Percentiles rank a stretch among this genome's conserved stretches.
phyloP scores from a whole-genome alignment of 805 yeast species.

The Saccharomyces eubayanus region DNA sequence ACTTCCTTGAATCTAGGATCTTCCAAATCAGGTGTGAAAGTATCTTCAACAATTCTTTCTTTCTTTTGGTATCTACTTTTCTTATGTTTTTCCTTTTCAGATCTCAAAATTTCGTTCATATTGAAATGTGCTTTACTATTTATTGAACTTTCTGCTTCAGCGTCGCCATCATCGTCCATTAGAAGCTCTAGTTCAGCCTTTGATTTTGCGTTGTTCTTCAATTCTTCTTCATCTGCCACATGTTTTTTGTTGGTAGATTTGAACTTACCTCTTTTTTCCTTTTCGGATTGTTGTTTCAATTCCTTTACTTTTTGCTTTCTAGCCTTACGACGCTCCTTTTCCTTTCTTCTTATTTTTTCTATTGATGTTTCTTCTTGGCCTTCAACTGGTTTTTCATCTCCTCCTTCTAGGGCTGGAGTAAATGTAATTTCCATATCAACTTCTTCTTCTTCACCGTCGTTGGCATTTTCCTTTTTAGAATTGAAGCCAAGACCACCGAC shows the following conservation, averaged over 20 bases:
- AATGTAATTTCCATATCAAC: constrained; percentile 94
- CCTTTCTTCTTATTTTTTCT: constrained; percentile 74
- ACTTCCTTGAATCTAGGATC: constrained; percentile 84
- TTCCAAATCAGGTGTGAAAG: constrained; percentile 58
- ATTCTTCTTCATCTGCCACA: constrained; percentile 24
- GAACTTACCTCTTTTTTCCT: constrained; percentile 39
- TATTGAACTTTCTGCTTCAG: constrained; percentile 27
- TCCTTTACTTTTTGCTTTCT: constrained; percentile 72
- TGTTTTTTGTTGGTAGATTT: constrained; percentile 24
- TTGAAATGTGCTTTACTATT: constrained; percentile 56
- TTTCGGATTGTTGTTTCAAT: constrained; percentile 43
- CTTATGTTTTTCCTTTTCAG: constrained; percentile 57
- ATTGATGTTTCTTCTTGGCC: constrained; percentile 64
- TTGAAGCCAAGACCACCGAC: constrained; percentile 37
- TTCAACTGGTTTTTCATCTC: constrained; percentile 29
- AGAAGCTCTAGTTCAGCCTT: constrained; percentile 48
- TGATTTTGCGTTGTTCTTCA: constrained; percentile 32
- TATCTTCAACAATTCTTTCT: constrained; percentile 44
- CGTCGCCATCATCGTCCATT: constrained; percentile 57
- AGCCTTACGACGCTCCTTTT: constrained; percentile 82
- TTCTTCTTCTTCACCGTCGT: constrained; percentile 46
- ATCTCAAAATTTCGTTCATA: constrained; percentile 67
- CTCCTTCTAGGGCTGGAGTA: constrained; percentile 67
- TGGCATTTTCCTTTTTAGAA: constrained; percentile 26
- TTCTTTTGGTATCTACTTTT: constrained; percentile 39